phyloP scores from a whole-genome alignment of 768 basidiomycete genomes.

The Infundibulicybe gibba region DNA sequence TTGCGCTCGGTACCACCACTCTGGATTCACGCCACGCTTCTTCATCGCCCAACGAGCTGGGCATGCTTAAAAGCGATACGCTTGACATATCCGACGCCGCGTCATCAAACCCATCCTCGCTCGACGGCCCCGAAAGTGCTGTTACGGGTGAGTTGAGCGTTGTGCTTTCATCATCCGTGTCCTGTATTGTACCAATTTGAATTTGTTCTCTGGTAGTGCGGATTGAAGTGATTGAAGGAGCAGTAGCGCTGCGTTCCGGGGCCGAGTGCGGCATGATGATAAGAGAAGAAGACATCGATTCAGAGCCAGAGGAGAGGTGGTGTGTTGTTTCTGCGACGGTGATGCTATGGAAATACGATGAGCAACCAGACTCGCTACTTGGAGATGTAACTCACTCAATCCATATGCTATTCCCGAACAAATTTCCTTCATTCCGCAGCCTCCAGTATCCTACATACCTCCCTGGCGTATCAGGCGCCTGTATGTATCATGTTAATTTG shows the following conservation, averaged over 20 bases:
- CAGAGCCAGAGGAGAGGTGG: conserved; percentile 27
- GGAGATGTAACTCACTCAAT: conserved; percentile 54
- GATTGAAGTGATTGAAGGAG: conserved; percentile 15
- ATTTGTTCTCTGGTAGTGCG: not conserved
- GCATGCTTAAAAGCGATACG: conserved; percentile 34
- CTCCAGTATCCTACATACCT: conserved; percentile 79
- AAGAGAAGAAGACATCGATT: conserved; percentile 63
- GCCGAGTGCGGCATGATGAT: conserved; percentile 60
- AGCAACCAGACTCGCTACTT: conserved; percentile 1
- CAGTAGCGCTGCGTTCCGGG: too few relatives aligned
- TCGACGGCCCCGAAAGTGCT: conserved; percentile 6
- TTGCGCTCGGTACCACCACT: too few relatives aligned
- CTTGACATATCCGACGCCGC: conserved; percentile 8
- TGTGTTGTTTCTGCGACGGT: conserved; percentile 53
- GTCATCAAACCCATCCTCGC: conserved; percentile 10
- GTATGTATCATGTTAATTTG: not conserved
- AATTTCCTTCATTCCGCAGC: conserved; percentile 53
- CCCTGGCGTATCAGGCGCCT: conserved; percentile 75
- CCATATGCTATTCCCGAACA: conserved; percentile 78
- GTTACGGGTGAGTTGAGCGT: not conserved
- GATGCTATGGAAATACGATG: conserved; percentile 39
- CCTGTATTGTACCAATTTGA: not conserved
- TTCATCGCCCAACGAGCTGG: conserved; percentile 34
- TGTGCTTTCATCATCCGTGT: not conserved
- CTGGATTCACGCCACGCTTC: not conserved